Conservation (phyloP, 768 basidiomycete genomes). For the Vishniacozyma victoriae region DNA sequence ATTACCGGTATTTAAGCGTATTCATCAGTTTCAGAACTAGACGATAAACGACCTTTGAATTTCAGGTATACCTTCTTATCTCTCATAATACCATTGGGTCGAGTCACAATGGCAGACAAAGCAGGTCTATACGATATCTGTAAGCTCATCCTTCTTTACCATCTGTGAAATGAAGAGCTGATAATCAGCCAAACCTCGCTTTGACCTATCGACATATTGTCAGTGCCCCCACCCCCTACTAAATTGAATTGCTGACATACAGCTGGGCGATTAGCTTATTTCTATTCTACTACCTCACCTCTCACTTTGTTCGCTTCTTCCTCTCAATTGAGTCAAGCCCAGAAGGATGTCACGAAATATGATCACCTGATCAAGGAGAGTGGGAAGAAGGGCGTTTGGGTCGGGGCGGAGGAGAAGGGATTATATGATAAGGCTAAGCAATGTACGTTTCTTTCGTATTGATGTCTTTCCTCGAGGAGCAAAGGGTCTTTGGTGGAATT, state of each 20-base stretch:
- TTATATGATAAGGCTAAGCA: constrained; percentile 36
- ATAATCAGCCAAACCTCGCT: constrained; percentile 32
- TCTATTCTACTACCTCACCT: constrained; percentile 45
- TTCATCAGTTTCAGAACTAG: too few relatives aligned
- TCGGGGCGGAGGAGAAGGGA: constrained; percentile 23
- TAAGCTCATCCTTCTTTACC: constrained; percentile 2
- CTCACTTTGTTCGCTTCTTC: constrained; percentile 41
- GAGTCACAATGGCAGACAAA: too few relatives aligned
- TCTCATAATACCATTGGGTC: too few relatives aligned
- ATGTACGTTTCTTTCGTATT: constrained; percentile 16
- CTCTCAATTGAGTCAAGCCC: constrained; percentile 31
- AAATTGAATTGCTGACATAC: not conserved
- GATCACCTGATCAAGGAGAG: constrained; percentile 38
- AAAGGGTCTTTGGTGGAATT: too few relatives aligned
- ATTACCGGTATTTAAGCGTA: too few relatives aligned
- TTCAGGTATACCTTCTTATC: too few relatives aligned
- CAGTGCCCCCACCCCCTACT: not conserved
- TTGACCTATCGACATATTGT: constrained; percentile 40
- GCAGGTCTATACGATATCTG: constrained; percentile 28
- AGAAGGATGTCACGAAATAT: constrained; percentile 32
- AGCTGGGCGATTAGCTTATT: constrained; percentile 41
- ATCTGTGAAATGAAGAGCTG: not conserved
- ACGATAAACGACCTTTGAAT: too few relatives aligned
- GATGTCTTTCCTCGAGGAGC: not conserved
- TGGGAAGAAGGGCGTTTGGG: constrained; percentile 36